A percentile compares a stretch with the other conserved stretches of the same genome.
phyloP scores from a whole-genome alignment of 441 rosid species.

The Gossypium gossypioides region DNA sequence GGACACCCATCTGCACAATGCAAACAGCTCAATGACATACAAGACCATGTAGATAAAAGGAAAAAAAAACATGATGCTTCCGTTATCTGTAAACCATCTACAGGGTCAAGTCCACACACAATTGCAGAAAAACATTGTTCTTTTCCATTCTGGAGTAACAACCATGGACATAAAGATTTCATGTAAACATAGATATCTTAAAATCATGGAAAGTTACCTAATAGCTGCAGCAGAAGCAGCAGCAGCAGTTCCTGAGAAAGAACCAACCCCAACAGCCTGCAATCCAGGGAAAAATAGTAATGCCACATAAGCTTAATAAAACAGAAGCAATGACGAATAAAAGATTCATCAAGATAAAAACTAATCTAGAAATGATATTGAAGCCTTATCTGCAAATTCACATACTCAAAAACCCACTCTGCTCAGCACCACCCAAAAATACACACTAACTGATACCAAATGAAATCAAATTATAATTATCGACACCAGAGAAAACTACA shows the following conservation, averaged over 20 bases:
- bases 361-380: neutral
- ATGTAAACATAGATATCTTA: neutral
- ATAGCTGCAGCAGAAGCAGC: slow-evolving; percentile 96
- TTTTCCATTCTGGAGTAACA: neutral
- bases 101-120: neutral
- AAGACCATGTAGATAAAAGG: slow-evolving; percentile 5
- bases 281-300: slow-evolving; percentile 4
- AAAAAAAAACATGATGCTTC: neutral
- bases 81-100: neutral
- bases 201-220: slow-evolving; percentile 34
- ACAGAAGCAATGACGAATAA: neutral
- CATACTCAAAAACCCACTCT: neutral
- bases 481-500: neutral
- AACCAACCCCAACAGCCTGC: slow-evolving; percentile 91
- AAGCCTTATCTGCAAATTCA: neutral
- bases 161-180: neutral
- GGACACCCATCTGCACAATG: slow-evolving; percentile 78
- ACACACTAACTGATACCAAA: neutral
- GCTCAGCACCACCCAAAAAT: neutral
- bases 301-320: neutral
- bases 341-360: neutral
- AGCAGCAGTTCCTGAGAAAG: slow-evolving; percentile 68
- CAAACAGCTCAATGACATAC: slow-evolving; percentile 17
- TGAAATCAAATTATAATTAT: slow-evolving; percentile 6
- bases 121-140: neutral